A percentile compares a stretch with the other conserved stretches of the same genome.
phyloP scores from a whole-genome alignment of 352 stramenopile species.

The Globisporangium spinosum region DNA sequence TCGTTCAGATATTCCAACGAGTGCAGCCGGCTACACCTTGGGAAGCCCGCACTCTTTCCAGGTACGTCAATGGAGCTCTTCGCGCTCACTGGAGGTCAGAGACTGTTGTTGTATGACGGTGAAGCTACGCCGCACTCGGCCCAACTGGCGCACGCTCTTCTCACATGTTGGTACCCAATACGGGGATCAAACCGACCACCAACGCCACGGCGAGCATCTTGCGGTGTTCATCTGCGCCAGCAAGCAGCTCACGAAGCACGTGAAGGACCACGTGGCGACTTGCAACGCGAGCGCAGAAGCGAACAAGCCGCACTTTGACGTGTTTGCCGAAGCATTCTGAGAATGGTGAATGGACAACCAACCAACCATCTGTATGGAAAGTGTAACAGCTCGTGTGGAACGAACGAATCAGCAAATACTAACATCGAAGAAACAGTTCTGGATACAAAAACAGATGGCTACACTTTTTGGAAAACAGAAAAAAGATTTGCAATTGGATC shows the following conservation, averaged over 20 bases:
- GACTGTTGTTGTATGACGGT: not conserved
- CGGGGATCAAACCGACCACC: not conserved
- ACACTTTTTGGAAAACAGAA: not conserved
- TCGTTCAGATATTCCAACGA: not conserved
- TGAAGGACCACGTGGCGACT: conserved; percentile 25
- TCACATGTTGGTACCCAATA: not conserved
- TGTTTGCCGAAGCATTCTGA: conserved; percentile 33
- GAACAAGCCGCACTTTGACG: conserved; percentile 14
- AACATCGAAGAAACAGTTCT: not conserved
- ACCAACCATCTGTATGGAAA: not conserved
- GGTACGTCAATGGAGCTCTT: not conserved
- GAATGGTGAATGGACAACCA: not conserved
- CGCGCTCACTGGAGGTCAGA: not conserved
- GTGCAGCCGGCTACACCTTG: not conserved
- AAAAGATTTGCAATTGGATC: not conserved
- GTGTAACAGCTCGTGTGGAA: not conserved
- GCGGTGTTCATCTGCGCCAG: conserved; percentile 29
- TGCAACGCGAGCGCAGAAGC: not conserved
- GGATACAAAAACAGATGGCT: conserved; percentile 5
- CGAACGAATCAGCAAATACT: not conserved
- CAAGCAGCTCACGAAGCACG: conserved; percentile 15
- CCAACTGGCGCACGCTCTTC: conserved; percentile 15
- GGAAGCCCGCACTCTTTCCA: not conserved
- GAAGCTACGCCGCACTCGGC: conserved; percentile 12
- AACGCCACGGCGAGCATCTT: not conserved